Base-by-base conservation (phyloP, 805 yeast species). In the Cyberlindnera euphorbiae region DNA sequence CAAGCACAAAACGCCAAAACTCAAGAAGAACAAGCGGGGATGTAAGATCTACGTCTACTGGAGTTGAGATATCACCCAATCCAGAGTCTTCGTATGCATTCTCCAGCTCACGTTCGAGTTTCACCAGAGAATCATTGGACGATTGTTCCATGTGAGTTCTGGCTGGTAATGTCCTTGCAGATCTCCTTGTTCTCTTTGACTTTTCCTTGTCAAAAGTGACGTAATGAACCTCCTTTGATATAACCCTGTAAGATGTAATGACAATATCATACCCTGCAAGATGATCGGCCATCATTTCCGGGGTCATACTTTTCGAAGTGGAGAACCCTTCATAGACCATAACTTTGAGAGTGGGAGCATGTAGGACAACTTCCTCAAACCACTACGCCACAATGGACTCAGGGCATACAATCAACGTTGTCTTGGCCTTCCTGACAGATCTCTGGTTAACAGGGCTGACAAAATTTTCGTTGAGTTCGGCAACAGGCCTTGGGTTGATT, bases 1-100 rank as follows among this genome's bases (percentile, higher is more conserved):
- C 98, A 26, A 93, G 61, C 0, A 90, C 73, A 2, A 93, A 83
- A 36, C 98, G 67, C 87, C 94, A 86, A 58, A 90, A 93, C 47
- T 90, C 87, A 9, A 83, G 59, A 29, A 82, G 62, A 60, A 87
- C 82, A 16, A 93, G 62, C 0, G 97, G 96, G 0, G 96, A 86
- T 3, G 86, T 77, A 50, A 81, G 79, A 48, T 79, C 82, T 1
- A 32, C 17, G 6, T 47, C 32, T n/a, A 39, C 46, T 4, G 29
- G 6, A 8, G 31, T 24, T 5, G 30, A 16, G 8, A 25, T 39
- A 22, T 28, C 32, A 13, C 30, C 16, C 6, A 35, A 36, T 23
- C 39, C 48, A 14, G 45, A 13, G 14, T 44, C 43, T 6, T 31
- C 25, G 25, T 42, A 43, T 8, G 49, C 34, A 6, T 31, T 45